phyloP scores from a whole-genome alignment of 495 filamentous ascomycete species.

The Penicillium egyptiacum region DNA sequence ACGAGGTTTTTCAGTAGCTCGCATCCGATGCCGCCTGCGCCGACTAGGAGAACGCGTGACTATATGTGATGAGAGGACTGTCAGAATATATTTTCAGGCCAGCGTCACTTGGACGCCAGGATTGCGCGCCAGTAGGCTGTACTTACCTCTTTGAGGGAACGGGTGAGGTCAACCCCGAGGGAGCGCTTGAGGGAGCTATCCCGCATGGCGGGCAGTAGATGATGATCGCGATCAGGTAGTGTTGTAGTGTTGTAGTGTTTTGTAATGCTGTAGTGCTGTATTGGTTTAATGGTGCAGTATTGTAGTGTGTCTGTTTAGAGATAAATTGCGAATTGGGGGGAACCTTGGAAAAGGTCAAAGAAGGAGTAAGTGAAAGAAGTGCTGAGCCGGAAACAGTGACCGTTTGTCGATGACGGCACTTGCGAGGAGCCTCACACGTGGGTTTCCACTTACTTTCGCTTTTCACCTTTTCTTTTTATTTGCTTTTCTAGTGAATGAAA shows the following conservation, averaged over 20 bases:
- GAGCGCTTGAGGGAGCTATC: conserved; percentile 61
- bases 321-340: conserved; percentile 11
- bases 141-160: conserved; percentile 63
- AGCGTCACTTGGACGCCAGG: background rate
- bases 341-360: conserved; percentile 15
- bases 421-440: conserved; percentile 13
- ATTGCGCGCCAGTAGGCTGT: background rate
- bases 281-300: too few relatives aligned
- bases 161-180: conserved; percentile 57
- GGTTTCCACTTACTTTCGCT: conserved; percentile 7
- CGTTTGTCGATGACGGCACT: conserved; percentile 32
- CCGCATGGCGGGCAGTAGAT: conserved; percentile 45
- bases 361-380: conserved; percentile 12
- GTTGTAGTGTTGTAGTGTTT: background rate
- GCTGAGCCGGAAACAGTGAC: conserved; percentile 23
- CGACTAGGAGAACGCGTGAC: conserved; percentile 90
- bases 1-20: conserved; percentile 97
- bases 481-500: conserved; percentile 3
- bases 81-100: conserved; percentile 18
- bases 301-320: background rate
- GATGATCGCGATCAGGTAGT: conserved; percentile 14
- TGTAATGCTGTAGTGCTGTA: background rate
- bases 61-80: conserved; percentile 33
- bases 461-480: background rate
- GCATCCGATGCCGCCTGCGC: conserved; percentile 95